Evolutionary conservation across 495 filamentous ascomycete genomes (phyloP).

Genomic region (Aspergillus sclerotioniger): DNA sequence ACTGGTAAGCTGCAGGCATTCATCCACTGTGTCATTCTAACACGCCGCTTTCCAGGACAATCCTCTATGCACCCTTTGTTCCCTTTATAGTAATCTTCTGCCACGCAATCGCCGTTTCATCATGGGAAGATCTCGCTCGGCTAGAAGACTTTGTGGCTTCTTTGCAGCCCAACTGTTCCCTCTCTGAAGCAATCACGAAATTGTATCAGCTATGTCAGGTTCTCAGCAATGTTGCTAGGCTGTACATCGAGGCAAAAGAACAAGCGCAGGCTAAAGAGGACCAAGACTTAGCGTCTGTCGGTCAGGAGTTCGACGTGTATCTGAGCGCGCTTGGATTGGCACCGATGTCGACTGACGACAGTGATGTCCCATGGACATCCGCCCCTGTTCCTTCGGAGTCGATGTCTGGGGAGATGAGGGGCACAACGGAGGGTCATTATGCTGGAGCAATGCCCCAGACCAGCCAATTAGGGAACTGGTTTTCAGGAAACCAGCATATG

Average conservation of each 20-base stretch:
- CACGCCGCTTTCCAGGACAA: slow-evolving; percentile 45
- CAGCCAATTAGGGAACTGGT: slow-evolving; percentile 62
- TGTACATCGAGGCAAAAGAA: slow-evolving; percentile 60
- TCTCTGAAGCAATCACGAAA: slow-evolving; percentile 57
- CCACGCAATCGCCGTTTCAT: slow-evolving; percentile 54
- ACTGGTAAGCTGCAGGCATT: slow-evolving; percentile 47
- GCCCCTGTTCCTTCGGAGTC: slow-evolving; percentile 9
- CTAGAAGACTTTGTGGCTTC: slow-evolving; percentile 58
- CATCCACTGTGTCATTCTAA: slow-evolving; percentile 2
- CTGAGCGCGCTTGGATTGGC: slow-evolving; percentile 62
- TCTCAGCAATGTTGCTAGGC: slow-evolving; percentile 57
- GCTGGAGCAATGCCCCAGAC: slow-evolving; percentile 31
- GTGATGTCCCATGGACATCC: slow-evolving; percentile 15
- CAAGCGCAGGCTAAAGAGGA: slow-evolving; percentile 43
- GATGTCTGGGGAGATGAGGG: slow-evolving; percentile 13
- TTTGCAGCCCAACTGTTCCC: slow-evolving; percentile 47
- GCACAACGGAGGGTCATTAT: slow-evolving; percentile 10
- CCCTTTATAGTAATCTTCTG: slow-evolving; percentile 72
- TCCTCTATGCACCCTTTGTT: slow-evolving; percentile 64
- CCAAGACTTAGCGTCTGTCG: slow-evolving; percentile 46
- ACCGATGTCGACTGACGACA: slow-evolving; percentile 30
- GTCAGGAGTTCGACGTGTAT: slow-evolving; percentile 64
- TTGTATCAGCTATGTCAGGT: slow-evolving; percentile 61
- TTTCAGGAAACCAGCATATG: slow-evolving; percentile 64
- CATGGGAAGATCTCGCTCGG: slow-evolving; percentile 45